phyloP scores from a whole-genome alignment of 495 filamentous ascomycete species.

The Penicilliopsis zonata region DNA sequence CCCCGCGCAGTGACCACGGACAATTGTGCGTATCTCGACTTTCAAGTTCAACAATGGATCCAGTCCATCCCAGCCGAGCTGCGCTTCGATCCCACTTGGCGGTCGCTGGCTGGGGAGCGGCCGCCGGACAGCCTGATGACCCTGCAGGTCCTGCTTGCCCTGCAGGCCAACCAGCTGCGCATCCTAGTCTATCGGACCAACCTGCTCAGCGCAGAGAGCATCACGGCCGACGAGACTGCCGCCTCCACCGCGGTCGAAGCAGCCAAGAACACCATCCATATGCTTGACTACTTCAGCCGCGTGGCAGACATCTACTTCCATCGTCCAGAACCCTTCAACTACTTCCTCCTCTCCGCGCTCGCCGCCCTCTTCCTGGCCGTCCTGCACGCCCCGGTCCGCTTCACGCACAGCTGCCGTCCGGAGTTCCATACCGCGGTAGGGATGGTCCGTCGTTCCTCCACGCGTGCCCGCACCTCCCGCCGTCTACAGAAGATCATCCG shows the following conservation, averaged over 20 bases:
- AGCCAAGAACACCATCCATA: constrained; percentile 65
- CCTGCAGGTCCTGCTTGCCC: constrained; percentile 41
- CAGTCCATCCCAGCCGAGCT: constrained; percentile 41
- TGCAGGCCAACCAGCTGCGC: constrained; percentile 69
- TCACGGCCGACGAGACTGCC: constrained; percentile 49
- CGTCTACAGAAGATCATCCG: constrained; percentile 28
- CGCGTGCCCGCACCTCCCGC: constrained; percentile 22
- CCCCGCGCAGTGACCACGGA: constrained; percentile 39
- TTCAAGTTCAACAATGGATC: constrained; percentile 68
- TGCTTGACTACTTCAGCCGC: constrained; percentile 58
- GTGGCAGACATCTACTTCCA: constrained; percentile 63
- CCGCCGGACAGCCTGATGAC: constrained; percentile 19
- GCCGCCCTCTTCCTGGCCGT: constrained; percentile 71
- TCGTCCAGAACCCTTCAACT: constrained; percentile 72
- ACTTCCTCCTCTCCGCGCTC: constrained; percentile 68
- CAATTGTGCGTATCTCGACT: constrained; percentile 59
- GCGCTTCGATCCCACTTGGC: constrained; percentile 36
- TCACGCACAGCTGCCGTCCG: constrained; percentile 51
- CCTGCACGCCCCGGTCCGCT: constrained; percentile 61
- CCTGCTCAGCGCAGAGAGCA: constrained; percentile 56
- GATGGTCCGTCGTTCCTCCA: constrained; percentile 52
- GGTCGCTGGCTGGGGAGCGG: constrained; percentile 17
- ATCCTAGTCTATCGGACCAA: constrained; percentile 72
- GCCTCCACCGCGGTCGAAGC: constrained; percentile 60
- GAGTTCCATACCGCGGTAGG: constrained; percentile 78